Base-by-base conservation (phyloP, 2,329 filamentous ascomycete genomes). In the Nemania sp. region DNA sequence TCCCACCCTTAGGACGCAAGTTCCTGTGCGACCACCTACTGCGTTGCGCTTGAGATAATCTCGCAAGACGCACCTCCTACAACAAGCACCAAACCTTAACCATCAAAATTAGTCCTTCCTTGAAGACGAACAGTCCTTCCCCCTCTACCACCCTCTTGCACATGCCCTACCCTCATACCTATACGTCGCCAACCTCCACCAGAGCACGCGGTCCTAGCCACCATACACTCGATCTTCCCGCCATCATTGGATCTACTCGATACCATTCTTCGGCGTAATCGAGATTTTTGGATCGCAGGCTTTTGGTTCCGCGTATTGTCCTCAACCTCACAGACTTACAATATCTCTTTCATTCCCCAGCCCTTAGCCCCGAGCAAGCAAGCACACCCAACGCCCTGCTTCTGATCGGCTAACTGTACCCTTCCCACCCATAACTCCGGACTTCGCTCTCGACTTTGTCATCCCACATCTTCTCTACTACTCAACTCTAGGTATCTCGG, bases 271-370 rank as follows among this genome's bases (percentile, higher is more conserved):
- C 61, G 66, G 61, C 60, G 52, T 56, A 62, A 61, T 69, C 67
- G 66, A 72, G 67, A 63, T 70, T 72, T 72, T 73, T 73, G 71
- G 70, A 73, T 72, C 68, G 70, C 54, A 52, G 59, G 56, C 64
- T 73, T 73, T 72, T 67, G 68, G 68, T 61, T 62, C 54, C 43
- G 63, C 62, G 35, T 69, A 72, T 73, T 69, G 62, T 66, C 69
- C 64, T 64, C 66, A 56, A 32, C 51, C 55, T 67, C 62, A 53
- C 70, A 70, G 63, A 67, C 61, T 72, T 73, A 73, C 64, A 70
- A 73, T 72, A 73, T 73, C 69, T 65, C 70, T 73, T 26, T 35
- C 27, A 11, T 20, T 6, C 71, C 62, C 62, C 27, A 51, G 35
- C 52, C 56, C 29, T 43, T 55, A 53, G 43, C 54, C 57, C 58